Conservation (phyloP, 1,139 yeast genomes). For the Torulaspora globosa region DNA sequence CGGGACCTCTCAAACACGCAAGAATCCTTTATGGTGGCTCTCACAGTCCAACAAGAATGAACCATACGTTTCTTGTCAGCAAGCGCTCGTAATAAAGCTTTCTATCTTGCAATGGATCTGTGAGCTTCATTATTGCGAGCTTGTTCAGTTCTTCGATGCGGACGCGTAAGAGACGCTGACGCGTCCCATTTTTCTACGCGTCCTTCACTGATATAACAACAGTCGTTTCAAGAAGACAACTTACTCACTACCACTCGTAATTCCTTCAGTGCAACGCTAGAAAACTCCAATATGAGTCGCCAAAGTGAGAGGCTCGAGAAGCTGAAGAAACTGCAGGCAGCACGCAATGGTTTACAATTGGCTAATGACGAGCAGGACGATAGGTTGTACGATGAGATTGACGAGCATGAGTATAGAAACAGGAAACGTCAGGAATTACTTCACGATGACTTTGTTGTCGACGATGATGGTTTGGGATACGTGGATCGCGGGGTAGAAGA, state of each 20-base stretch:
- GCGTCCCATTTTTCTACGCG: background rate
- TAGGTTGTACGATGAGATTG: conserved; percentile 76
- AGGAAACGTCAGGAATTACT: conserved; percentile 76
- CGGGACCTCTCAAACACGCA: no score
- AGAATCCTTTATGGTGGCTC: no score
- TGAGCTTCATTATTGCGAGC: background rate
- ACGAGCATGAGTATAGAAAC: conserved; percentile 70
- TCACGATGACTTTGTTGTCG: conserved; percentile 90
- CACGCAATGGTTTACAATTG: conserved; percentile 26
- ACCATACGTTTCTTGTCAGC: no score
- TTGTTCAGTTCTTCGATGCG: background rate
- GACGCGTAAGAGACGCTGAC: conserved; percentile 6
- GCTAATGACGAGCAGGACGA: conserved; percentile 43
- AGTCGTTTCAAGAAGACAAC: background rate
- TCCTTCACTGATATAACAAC: background rate
- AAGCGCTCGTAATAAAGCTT: no score
- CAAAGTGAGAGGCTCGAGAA: conserved; percentile 27
- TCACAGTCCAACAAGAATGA: no score
- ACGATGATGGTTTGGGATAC: conserved; percentile 79
- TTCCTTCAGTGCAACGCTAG: background rate
- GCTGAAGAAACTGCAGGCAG: conserved; percentile 27
- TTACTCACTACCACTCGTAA: background rate
- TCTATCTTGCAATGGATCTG: background rate
- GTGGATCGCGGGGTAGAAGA: conserved; percentile 90
- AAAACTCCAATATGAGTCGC: conserved; percentile 14